Conservation (phyloP, 1,139 yeast genomes). For the Saccharomyces hybrid region DNA sequence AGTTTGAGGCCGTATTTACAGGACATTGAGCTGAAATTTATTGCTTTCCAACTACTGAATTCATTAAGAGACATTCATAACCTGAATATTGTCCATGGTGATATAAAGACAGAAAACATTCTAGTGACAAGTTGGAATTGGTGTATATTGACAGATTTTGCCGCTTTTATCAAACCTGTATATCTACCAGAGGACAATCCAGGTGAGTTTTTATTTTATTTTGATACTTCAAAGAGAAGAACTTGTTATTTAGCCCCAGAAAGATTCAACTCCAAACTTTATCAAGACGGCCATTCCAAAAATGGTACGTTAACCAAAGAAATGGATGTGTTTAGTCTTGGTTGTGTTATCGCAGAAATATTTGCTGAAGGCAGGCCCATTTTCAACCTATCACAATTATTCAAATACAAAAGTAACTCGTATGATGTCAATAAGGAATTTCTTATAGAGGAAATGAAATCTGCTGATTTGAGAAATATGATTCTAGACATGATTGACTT, state of each 20-base stretch:
- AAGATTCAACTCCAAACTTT: constrained; percentile 44
- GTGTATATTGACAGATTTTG: constrained; percentile 75
- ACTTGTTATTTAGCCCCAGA: constrained; percentile 94
- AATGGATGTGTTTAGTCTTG: constrained; percentile 86
- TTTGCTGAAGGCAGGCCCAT: constrained; percentile 81
- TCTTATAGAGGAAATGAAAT: constrained; percentile 43
- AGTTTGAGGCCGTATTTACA: constrained; percentile 84
- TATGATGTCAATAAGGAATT: constrained; percentile 44
- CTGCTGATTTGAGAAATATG: constrained; percentile 44
- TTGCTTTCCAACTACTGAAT: constrained; percentile 67
- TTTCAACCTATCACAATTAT: constrained; percentile 78
- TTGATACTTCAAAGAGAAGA: constrained; percentile 81
- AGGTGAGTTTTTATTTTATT: constrained; percentile 84
- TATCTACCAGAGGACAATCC: constrained; percentile 90
- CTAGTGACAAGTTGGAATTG: constrained; percentile 86
- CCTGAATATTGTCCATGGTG: constrained; percentile 69
- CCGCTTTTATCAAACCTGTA: constrained; percentile 68
- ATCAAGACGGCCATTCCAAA: constrained; percentile 28
- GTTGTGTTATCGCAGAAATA: constrained; percentile 88
- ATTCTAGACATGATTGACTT: constrained; percentile 55
- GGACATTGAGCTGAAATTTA: constrained; percentile 73
- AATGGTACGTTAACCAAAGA: constrained; percentile 44
- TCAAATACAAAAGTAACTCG: constrained; percentile 68
- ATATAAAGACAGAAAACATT: constrained; percentile 81
- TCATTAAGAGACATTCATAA: constrained; percentile 59